Evolutionary conservation across 768 basidiomycete species (phyloP), one percentile per base, ranked within the genome.

Genomic region (Sistotremastrum niveocremeum): DNA sequence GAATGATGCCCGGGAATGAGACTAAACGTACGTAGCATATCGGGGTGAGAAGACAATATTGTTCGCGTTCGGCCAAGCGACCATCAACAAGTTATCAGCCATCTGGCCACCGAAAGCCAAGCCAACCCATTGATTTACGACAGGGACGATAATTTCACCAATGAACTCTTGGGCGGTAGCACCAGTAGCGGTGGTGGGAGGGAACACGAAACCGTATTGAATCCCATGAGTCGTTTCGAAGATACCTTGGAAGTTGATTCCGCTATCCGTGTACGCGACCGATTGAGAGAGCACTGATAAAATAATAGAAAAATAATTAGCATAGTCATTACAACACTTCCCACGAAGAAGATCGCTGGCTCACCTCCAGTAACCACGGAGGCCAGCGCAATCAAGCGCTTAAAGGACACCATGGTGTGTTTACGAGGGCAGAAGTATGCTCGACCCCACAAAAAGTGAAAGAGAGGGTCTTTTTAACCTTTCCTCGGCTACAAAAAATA

Each of bases 141-240:
- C 52, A 7, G 59, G 59, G 0, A 51, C 58, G 12, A 61, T 51
- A 3, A 59, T 39, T 43, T 59, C 53, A 5, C 54, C 53, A 30
- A 61, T 56, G 35, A 52, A 59, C 41, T 61, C 58, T 20, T 54
- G 47, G 6, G 56, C 52, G 6, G 54, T 48, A 1, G 57, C 35
- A 9, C 12, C 37, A 49, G 48, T 44, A 9, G 48, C 53, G 3
- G 54, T 47, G 37, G 54, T 32, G 9, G 57, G 56, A 4, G 57
- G 57, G 6, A 59, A 47, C 10, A 59, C 53, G 30, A 59, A 37
- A 28, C 57, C 57, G 4, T 70, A 64, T 28, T 57, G 57, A 8
- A 65, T 61, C 11, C 44, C 45, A 48, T 63, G 52, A 7, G 52
- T 53, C 28, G 62, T 54, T 44, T 66, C 64, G 5, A 58, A 60